Evolutionary conservation across 352 stramenopile species (phyloP), one percentile per base, ranked within the genome.

Genomic region (Thraustotheca clavata): DNA sequence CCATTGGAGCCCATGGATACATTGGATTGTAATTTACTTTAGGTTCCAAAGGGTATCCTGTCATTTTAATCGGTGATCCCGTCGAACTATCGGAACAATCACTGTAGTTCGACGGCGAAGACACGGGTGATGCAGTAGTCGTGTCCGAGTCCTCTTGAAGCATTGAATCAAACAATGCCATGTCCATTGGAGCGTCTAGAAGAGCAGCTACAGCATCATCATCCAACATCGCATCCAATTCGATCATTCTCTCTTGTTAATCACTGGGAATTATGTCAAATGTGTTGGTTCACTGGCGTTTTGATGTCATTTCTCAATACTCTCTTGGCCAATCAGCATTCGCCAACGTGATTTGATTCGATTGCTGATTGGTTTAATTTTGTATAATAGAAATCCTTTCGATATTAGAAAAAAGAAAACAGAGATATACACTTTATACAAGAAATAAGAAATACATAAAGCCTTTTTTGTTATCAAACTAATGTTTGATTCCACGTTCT

Each of bases 341-440:
- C 36, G 57, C 41, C 55, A 63, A 41, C 55, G 55, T 39, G 39
- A 65, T 60, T 38, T n/a, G n/a, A n/a, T n/a, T n/a, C n/a, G n/a
- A n/a, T n/a, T n/a, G n/a, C n/a, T n/a, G n/a, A n/a, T n/a, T n/a
- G n/a, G n/a, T n/a, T n/a, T n/a, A n/a, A n/a, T n/a, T n/a, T n/a
- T n/a, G n/a, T n/a, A n/a, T n/a, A n/a, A n/a, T n/a, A n/a, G n/a
- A n/a, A n/a, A n/a, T n/a, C n/a, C n/a, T n/a, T n/a, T n/a, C n/a
- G n/a, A n/a, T n/a, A n/a, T n/a, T n/a, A n/a, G n/a, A n/a, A n/a
- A n/a, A n/a, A n/a, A n/a, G n/a, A n/a, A n/a, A n/a, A n/a, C n/a
- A n/a, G n/a, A n/a, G n/a, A n/a, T n/a, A n/a, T n/a, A n/a, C n/a
- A n/a, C n/a, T n/a, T n/a, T n/a, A n/a, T n/a, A n/a, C n/a, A n/a